Evolutionary conservation across 805 yeast genomes (phyloP).

Genomic region (Cyberlindnera euphorbiae): DNA sequence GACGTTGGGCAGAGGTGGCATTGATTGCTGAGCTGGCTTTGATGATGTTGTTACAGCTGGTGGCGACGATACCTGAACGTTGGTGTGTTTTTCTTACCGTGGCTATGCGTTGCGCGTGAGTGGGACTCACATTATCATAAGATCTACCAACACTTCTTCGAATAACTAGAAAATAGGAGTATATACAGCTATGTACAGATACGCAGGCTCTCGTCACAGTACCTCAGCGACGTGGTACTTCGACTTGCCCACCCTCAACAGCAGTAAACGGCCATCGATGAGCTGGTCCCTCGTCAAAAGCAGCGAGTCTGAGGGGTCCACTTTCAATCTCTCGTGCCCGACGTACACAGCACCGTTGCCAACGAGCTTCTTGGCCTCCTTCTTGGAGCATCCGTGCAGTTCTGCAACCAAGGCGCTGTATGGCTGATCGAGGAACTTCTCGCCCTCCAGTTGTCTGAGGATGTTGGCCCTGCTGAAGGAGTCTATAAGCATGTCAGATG

Average conservation of each 20-base stretch:
- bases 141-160: background rate
- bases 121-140: too few relatives aligned
- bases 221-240: conserved; percentile 52
- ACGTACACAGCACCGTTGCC: conserved; percentile 68
- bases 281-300: conserved; percentile 45
- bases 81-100: too few relatives aligned
- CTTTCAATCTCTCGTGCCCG: conserved; percentile 55
- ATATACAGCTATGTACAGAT: background rate
- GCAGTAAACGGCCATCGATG: conserved; percentile 54
- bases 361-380: conserved; percentile 59
- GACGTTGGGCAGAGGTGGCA: too few relatives aligned
- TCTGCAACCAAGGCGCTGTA: conserved; percentile 50
- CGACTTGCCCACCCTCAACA: conserved; percentile 73
- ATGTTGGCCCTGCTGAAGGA: conserved; percentile 60
- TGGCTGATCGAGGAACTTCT: conserved; percentile 34
- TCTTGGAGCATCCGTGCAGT: conserved; percentile 43
- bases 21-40: too few relatives aligned
- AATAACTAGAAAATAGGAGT: background rate
- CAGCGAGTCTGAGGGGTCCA: conserved; percentile 46
- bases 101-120: too few relatives aligned
- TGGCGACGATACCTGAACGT: too few relatives aligned
- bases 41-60: too few relatives aligned
- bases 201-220: background rate
- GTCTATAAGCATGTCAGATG: conserved; percentile 44
- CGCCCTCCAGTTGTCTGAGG: conserved; percentile 33